Conservation (phyloP, 192 early-diverging fungal species). For the Umbelopsis isabellina region DNA sequence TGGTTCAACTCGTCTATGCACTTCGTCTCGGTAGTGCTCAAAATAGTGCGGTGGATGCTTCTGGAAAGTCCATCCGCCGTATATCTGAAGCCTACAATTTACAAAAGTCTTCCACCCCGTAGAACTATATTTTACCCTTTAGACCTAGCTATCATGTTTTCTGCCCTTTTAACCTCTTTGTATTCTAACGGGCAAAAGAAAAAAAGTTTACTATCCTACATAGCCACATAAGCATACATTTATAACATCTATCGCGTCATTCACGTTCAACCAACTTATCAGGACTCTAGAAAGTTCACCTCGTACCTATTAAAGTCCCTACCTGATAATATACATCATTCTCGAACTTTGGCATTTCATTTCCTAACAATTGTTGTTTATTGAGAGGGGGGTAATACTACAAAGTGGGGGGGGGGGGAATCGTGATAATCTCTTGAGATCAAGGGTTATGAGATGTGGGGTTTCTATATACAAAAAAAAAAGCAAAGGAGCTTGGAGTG, state of each 20-base stretch:
- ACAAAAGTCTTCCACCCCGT: constrained; percentile 8
- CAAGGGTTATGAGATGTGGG: background rate
- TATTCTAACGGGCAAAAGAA: no score
- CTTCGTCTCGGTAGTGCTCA: constrained; percentile 26
- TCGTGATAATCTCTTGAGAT: background rate
- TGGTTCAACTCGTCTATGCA: constrained; percentile 40
- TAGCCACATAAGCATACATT: no score
- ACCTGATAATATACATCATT: background rate
- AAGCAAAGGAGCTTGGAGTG: background rate
- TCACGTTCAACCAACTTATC: no score
- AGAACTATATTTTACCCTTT: background rate
- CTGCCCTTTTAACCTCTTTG: background rate
- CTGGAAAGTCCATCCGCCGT: constrained; percentile 31
- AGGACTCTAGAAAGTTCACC: no score
- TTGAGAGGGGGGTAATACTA: constrained; percentile 3
- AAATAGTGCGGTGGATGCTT: constrained; percentile 3
- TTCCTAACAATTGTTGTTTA: background rate
- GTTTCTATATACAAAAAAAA: constrained; percentile 15
- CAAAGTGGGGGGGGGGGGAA: constrained; percentile 3
- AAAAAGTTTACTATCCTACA: no score
- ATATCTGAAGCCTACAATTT: constrained; percentile 46
- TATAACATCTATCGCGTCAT: no score
- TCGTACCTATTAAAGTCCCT: no score
- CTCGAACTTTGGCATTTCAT: background rate
- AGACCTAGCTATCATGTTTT: background rate